phyloP scores from a whole-genome alignment of 2,329 filamentous ascomycete genomes.

The Clonostachys byssicola region DNA sequence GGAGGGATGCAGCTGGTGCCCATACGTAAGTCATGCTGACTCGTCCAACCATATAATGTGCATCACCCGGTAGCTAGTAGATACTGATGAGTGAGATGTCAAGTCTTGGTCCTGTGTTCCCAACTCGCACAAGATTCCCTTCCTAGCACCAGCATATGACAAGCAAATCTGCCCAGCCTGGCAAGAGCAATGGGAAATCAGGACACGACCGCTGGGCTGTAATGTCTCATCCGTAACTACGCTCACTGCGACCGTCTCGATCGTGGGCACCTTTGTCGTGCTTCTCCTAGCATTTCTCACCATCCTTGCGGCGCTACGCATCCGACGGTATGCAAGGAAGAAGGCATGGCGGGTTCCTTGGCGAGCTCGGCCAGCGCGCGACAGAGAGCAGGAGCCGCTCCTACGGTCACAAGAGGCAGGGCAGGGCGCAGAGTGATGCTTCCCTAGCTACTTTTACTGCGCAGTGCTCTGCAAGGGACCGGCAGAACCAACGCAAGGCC shows the following conservation, averaged over 20 bases:
- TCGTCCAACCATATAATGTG: too few species aligned
- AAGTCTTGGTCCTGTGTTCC: conserved; percentile 52
- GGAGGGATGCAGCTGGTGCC: conserved; percentile 46
- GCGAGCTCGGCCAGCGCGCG: conserved; percentile 3
- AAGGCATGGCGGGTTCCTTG: conserved; percentile 4
- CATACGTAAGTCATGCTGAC: conserved; percentile 33
- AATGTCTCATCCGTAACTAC: conserved; percentile 26
- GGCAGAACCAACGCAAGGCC: neutral
- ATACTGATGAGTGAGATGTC: neutral
- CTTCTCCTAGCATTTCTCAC: conserved; percentile 14
- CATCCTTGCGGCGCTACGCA: conserved; percentile 10
- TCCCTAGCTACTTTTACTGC: neutral
- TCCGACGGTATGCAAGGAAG: conserved; percentile 12
- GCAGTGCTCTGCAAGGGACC: neutral
- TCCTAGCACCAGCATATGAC: conserved; percentile 46
- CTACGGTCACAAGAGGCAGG: conserved; percentile 4
- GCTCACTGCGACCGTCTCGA: conserved; percentile 16
- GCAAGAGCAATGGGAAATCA: conserved; percentile 33
- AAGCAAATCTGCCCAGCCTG: conserved; percentile 47
- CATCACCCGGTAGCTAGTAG: neutral
- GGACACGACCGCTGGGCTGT: conserved; percentile 27
- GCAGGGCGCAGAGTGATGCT: neutral
- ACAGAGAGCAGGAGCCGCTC: conserved; percentile 22
- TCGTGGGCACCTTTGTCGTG: conserved; percentile 18
- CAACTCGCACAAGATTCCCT: conserved; percentile 35